A percentile compares a stretch with the other conserved stretches of the same genome.
Conservation (phyloP, 139 green algal species). For the Gonium pectorale region DNA sequence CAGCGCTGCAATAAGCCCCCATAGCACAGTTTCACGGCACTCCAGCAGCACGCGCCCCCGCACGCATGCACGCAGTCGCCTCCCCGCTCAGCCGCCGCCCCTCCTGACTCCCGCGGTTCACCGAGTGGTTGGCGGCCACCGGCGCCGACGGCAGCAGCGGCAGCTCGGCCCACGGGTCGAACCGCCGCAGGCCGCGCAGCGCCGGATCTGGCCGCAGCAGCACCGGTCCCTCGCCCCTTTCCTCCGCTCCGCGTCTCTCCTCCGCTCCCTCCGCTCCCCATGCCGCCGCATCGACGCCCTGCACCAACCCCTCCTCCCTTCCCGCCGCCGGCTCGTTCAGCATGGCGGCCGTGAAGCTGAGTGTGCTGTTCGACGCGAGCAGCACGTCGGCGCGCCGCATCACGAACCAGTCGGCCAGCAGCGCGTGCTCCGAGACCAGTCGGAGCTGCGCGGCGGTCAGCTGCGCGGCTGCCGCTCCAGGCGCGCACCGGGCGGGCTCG, state of each 20-base stretch:
- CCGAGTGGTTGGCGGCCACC: neutral
- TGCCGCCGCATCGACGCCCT: neutral
- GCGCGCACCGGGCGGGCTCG: too few species aligned
- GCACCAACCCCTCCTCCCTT: neutral
- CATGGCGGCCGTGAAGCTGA: neutral
- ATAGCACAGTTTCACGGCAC: too few species aligned
- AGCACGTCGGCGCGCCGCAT: neutral
- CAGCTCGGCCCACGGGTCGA: constrained; percentile 3
- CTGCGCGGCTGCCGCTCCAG: too few species aligned
- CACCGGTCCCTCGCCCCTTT: neutral
- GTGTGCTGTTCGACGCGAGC: neutral
- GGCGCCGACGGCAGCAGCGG: constrained; percentile 5
- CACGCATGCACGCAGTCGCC: too few species aligned
- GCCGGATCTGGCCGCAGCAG: neutral
- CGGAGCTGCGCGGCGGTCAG: neutral
- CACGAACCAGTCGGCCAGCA: neutral
- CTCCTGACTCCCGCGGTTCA: too few species aligned
- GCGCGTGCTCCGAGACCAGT: neutral
- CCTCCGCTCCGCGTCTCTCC: neutral
- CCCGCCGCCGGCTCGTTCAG: neutral
- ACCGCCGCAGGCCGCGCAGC: neutral
- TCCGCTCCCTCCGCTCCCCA: neutral
- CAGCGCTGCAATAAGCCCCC: too few species aligned
- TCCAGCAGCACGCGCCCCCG: too few species aligned
- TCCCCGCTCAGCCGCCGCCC: too few species aligned